Base-by-base conservation (phyloP, 2,329 filamentous ascomycete species). In the Sporothrix euskadiensis region DNA sequence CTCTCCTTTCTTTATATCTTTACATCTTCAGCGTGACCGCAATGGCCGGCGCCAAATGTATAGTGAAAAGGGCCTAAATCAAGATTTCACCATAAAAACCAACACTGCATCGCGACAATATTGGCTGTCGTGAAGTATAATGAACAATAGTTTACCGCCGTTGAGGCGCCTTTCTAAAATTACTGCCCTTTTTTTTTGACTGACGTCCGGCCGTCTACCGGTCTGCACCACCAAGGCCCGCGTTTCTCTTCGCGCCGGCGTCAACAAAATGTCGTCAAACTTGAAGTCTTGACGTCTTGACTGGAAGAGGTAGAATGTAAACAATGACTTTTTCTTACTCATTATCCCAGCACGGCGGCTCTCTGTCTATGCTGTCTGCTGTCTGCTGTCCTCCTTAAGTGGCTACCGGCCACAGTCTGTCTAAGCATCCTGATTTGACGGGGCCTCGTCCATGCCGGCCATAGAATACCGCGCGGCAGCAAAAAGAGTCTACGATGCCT, bases 211-310 rank as follows among this genome's bases (percentile, higher is more conserved):
- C 56, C 5, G 30, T 30, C 39, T 8, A n/a, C 61, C 65, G 65
- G 44, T 16, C 44, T 49, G 30, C 26, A 49, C 12, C 30, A 22
- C 26, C 44, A 44, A 35, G 44, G 44, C 65, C 65, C 44, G 47
- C 44, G 65, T 69, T 69, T 69, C 65, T 69, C 65, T 69, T 69
- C 65, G 65, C 65, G 65, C 65, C 65, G 61, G 61, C 61, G n/a
- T 47, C 61, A 26, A 19, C 22, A 19, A 19, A 22, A 39, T 16
- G 61, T 44, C 39, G 35, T 65, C 35, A 4, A 22, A 12, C 54
- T 14, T 44, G 26, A 26, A 1, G 26, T 26, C 26, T 35, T n/a
- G 14, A 26, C 19, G 19, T 63, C 10, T 26, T 16, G 56, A 59
- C 30, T 30, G 30, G 56, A 59, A 59, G 56, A 35, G 56, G 56